These are phyloP conservation scores for Phytopythium helicoides DNA, from an alignment of 352 stramenopile species.

Conservation along the genomic window DNA sequence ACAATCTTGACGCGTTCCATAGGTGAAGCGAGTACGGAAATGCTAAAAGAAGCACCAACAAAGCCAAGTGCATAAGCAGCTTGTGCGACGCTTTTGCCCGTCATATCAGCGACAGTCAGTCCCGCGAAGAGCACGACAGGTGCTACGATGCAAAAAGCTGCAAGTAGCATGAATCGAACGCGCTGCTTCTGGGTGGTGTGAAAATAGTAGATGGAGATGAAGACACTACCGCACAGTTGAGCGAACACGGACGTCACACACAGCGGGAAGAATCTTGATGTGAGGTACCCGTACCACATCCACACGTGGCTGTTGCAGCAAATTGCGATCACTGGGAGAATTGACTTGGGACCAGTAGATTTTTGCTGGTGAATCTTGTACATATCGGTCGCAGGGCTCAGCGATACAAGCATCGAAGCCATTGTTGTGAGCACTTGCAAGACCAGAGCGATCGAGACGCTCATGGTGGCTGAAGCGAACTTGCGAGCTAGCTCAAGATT, in stretches of 20 bases:
- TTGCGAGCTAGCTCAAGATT: not conserved
- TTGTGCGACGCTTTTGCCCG: not conserved
- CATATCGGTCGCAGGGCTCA: conserved; percentile 18
- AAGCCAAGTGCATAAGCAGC: conserved; percentile 1
- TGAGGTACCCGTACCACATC: conserved; percentile 25
- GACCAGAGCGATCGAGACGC: not conserved
- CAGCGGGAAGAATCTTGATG: conserved; percentile 21
- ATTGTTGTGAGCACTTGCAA: conserved; percentile 16
- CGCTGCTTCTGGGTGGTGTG: conserved; percentile 15
- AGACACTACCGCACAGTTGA: conserved; percentile 18
- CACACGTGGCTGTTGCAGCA: conserved; percentile 32
- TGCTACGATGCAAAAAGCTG: not conserved
- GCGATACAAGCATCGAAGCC: conserved; percentile 22
- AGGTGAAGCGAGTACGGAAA: not conserved
- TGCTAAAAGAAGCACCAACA: not conserved
- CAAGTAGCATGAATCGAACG: conserved; percentile 15
- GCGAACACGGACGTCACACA: conserved; percentile 25
- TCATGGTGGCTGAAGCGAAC: conserved; percentile 1
- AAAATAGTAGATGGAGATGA: conserved; percentile 24
- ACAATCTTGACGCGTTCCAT: conserved; percentile 8
- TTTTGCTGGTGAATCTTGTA: conserved; percentile 25
- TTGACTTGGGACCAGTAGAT: conserved; percentile 22
- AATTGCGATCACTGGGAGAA: conserved; percentile 26
- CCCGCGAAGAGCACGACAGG: not conserved
- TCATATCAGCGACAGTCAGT: conserved; percentile 1